A percentile compares a stretch with the other conserved stretches of the same genome.
Evolutionary conservation across 192 early-diverging fungal species (phyloP).

Genomic region (Coemansia sp.): DNA sequence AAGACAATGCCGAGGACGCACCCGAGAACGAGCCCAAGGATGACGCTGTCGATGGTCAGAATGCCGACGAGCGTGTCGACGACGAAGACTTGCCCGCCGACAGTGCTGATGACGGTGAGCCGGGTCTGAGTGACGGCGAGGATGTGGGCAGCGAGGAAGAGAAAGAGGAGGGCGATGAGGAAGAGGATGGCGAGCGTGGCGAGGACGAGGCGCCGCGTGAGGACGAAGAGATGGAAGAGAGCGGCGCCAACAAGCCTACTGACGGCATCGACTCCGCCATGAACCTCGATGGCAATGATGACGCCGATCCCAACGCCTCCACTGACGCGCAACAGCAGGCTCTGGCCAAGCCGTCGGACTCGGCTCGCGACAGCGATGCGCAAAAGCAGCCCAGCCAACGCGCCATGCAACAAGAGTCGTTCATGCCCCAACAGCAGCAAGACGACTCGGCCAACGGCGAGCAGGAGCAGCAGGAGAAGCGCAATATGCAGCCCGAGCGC

Average conservation of each 20-base stretch:
- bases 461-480: constrained; percentile 37
- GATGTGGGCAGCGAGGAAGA: constrained; percentile 29
- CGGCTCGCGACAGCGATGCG: constrained; percentile 9
- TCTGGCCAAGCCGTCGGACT: constrained; percentile 27
- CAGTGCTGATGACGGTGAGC: constrained; percentile 13
- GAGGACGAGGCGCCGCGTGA: constrained; percentile 30
- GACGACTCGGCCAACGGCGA: constrained; percentile 12
- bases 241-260: constrained; percentile 57
- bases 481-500: constrained; percentile 79
- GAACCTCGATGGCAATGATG: constrained; percentile 57
- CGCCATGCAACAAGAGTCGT: constrained; percentile 13
- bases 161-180: constrained; percentile 35
- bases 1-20: constrained; percentile 37
- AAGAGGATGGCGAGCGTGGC: constrained; percentile 54
- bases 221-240: constrained; percentile 35
- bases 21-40: constrained; percentile 16
- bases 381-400: constrained; percentile 19
- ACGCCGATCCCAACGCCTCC: constrained; percentile 25
- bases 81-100: constrained; percentile 13
- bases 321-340: constrained; percentile 37
- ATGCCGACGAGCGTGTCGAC: constrained; percentile 47
- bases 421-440: background rate
- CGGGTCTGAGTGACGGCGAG: constrained; percentile 33
- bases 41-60: constrained; percentile 15
- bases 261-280: constrained; percentile 59